Percentiles rank a stretch among this genome's conserved stretches.
Conservation (phyloP, 2,329 filamentous ascomycete genomes). For the Lecanicillium sp. region DNA sequence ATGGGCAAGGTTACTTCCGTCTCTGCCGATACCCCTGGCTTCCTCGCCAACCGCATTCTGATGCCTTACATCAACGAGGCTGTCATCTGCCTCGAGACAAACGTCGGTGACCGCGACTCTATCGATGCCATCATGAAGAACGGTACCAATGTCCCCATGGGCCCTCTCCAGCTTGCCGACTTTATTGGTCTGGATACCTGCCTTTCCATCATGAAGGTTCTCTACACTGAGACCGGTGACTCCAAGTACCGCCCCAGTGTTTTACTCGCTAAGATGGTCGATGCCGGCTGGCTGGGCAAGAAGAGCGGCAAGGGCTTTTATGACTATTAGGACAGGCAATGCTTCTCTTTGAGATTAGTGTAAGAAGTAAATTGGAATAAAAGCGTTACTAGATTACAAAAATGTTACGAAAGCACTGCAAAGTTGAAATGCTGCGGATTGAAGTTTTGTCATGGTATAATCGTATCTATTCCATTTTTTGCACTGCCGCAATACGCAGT, state of each 20-base stretch:
- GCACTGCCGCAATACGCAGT: too few relatives aligned
- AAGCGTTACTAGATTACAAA: constrained; percentile 3
- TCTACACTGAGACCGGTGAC: constrained; percentile 87
- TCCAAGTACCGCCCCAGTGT: constrained; percentile 92
- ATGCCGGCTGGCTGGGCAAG: constrained; percentile 96
- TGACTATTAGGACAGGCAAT: constrained; percentile 55
- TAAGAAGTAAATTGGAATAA: not conserved
- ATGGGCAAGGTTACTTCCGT: constrained; percentile 92
- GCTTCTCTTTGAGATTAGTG: not conserved
- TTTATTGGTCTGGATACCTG: constrained; percentile 98
- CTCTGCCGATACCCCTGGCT: constrained; percentile 85
- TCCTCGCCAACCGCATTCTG: constrained; percentile 91
- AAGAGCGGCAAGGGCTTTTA: constrained; percentile 97
- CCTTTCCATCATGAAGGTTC: constrained; percentile 91
- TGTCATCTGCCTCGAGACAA: constrained; percentile 90
- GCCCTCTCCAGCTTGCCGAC: constrained; percentile 85
- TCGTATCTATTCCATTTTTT: too few relatives aligned
- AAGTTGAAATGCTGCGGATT: too few relatives aligned
- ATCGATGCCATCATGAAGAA: constrained; percentile 99
- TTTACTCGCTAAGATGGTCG: constrained; percentile 88
- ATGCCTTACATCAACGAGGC: constrained; percentile 99
- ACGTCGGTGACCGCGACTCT: constrained; percentile 79
- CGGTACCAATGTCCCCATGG: constrained; percentile 97
- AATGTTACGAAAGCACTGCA: not conserved
- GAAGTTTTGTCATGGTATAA: too few relatives aligned